Conservation (phyloP, 2,329 filamentous ascomycete species). For the Pezizomycotina sp. region DNA sequence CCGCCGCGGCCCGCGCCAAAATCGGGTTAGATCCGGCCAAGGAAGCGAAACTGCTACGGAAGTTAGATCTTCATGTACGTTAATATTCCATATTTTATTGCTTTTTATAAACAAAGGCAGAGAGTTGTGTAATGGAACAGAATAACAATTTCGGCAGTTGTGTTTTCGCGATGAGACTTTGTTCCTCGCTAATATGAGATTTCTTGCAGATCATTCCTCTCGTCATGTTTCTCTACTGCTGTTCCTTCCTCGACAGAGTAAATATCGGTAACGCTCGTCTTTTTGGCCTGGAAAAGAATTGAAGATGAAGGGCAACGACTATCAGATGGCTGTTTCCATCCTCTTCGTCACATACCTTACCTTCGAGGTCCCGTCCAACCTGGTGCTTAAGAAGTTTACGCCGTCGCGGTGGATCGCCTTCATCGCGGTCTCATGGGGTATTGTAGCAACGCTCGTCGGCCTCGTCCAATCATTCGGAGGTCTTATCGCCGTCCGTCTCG, state of each 20-base stretch:
- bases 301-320: constrained; percentile 45
- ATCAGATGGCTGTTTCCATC: constrained; percentile 50
- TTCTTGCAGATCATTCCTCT: constrained; percentile 50
- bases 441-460: constrained; percentile 53
- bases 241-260: constrained; percentile 59
- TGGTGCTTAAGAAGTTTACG: constrained; percentile 46
- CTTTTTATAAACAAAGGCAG: no score
- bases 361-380: constrained; percentile 49
- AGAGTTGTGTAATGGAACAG: no score
- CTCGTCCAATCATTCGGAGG: constrained; percentile 48
- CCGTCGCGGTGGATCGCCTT: constrained; percentile 48
- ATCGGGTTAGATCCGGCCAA: no score
- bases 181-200: no score
- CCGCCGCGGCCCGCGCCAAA: no score
- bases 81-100: no score
- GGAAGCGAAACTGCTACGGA: no score
- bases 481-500: constrained; percentile 49
- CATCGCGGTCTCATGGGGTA: constrained; percentile 43
- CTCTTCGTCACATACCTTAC: constrained; percentile 46
- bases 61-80: no score
- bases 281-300: constrained; percentile 48
- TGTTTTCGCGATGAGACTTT: no score
- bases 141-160: no score
- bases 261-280: constrained; percentile 58
- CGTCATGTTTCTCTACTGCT: constrained; percentile 53